Percentiles rank a stretch among this genome's conserved stretches.
Conservation (phyloP, 305 asterid species). For the Vinca major region DNA sequence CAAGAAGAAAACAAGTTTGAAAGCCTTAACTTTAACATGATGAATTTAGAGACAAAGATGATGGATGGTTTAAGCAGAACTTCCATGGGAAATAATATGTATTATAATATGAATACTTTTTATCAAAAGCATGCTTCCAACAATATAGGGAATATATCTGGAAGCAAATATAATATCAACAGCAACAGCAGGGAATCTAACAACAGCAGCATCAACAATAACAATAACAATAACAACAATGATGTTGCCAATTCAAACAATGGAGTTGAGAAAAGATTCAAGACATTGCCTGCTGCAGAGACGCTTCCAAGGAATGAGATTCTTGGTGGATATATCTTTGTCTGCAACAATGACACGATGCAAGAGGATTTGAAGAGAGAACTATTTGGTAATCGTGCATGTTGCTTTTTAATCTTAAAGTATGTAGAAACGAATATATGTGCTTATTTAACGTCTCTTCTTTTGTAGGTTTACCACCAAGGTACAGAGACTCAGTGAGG, state of each 20-base stretch:
- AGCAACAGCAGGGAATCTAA: constrained; percentile 43
- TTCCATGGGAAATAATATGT: constrained; percentile 37
- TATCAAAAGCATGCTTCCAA: constrained; percentile 44
- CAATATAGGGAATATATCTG: constrained; percentile 37
- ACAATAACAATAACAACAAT: constrained; percentile 40
- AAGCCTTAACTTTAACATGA: constrained; percentile 52
- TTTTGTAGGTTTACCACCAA: constrained; percentile 78
- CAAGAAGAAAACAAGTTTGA: constrained; percentile 75
- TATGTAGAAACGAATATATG: neutral
- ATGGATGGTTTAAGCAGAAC: constrained; percentile 40
- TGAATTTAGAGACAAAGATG: constrained; percentile 52
- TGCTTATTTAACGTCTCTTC: constrained; percentile 4
- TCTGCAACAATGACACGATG: constrained; percentile 95
- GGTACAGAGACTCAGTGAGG: constrained; percentile 90
- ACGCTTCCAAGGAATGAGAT: constrained; percentile 85
- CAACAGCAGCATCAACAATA: constrained; percentile 25
- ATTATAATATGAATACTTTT: constrained; percentile 44
- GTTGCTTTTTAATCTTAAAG: constrained; percentile 3
- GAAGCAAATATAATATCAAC: constrained; percentile 41
- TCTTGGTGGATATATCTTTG: constrained; percentile 94
- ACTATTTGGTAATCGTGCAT: constrained; percentile 57
- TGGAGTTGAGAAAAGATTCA: constrained; percentile 73
- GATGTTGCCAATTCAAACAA: constrained; percentile 35
- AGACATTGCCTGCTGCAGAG: constrained; percentile 91
- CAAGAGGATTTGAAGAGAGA: constrained; percentile 92